Percentiles rank a stretch among this genome's conserved stretches.
Conservation (phyloP, 306 rosid genomes). For the Corylus americana region DNA sequence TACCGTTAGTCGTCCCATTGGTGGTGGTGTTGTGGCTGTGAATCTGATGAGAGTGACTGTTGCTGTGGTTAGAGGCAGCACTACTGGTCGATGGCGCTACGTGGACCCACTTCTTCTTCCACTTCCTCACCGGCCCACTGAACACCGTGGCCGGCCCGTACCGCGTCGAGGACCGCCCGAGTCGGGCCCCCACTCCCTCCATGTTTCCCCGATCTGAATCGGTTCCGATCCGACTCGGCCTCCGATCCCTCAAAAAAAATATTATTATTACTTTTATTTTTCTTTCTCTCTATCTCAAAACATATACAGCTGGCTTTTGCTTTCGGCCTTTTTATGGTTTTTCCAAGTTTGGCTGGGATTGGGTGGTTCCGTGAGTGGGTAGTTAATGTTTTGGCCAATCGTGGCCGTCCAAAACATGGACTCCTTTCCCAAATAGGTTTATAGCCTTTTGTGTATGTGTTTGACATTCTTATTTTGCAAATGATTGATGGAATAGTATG, state of each 20-base stretch:
- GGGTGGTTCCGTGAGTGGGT: not conserved
- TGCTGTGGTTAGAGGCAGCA: slow-evolving; percentile 33
- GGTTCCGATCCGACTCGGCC: slow-evolving; percentile 33
- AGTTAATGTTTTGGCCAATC: slow-evolving; percentile 21
- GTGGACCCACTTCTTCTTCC: slow-evolving; percentile 99
- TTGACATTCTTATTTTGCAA: not conserved
- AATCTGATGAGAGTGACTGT: slow-evolving; percentile 34
- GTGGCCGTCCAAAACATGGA: slow-evolving; percentile 21
- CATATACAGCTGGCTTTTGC: not conserved
- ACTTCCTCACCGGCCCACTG: slow-evolving; percentile 92
- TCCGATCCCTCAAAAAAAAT: slow-evolving; percentile 39
- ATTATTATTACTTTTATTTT: not conserved
- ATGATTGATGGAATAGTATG: not conserved
- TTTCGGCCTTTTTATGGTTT: slow-evolving; percentile 21
- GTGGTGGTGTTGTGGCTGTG: slow-evolving; percentile 27
- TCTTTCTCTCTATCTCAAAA: slow-evolving; percentile 19
- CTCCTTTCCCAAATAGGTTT: not conserved
- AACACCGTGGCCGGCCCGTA: slow-evolving; percentile 97
- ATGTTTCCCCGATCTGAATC: slow-evolving; percentile 49
- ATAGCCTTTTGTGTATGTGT: not conserved
- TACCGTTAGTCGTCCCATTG: slow-evolving; percentile 53
- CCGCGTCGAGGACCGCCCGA: slow-evolving; percentile 92
- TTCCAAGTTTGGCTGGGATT: slow-evolving; percentile 26
- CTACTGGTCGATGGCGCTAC: slow-evolving; percentile 52
- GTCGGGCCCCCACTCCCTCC: slow-evolving; percentile 99